Evolutionary conservation across 2,329 filamentous ascomycete genomes (phyloP), one percentile per base, ranked within the genome.

Genomic region (Botrytis fragariae): DNA sequence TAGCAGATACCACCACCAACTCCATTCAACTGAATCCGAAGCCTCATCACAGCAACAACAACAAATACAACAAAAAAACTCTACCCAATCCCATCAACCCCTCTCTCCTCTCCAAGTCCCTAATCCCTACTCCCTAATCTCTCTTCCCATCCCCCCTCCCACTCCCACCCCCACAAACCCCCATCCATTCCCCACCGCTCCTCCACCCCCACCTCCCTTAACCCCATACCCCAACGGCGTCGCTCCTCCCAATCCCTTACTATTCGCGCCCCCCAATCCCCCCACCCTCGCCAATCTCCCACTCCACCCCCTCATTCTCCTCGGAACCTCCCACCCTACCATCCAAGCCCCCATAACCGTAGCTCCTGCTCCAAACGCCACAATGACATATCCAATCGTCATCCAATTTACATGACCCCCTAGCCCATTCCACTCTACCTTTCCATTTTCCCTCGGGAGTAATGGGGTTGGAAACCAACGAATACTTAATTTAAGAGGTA

Each of bases 401-500:
- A 88, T 89, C 12, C 88, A 87, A 12, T 22, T 39, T 45, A 91
- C 85, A 76, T 91, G 89, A 0, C 89, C 88, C 25, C 89, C 89
- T 82, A 91, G 86, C 5, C 89, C 89, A 74, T 87, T 85, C 89
- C 89, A 91, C 82, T 90, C 88, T 9, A 91, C 88, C 74, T 84
- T 85, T 18, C 89, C 89, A 81, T 90, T 89, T n/a, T 86, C 89
- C 81, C 87, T 87, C 76, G 92, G 93, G 76, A 95, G 84, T 54
- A 87, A 85, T 0, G 92, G 91, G 37, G 88, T 92, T 1, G 92
- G 92, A 81, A 95, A 96, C 96, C 96, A 98, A 62, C 93, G 86
- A 22, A 98, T 91, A 59, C 90, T 92, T 79, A 98, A 93, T 62
- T 86, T 87, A 77, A 98, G 85, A 0, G 93, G 91, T 73, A 98